Conservation (phyloP, 495 filamentous ascomycete genomes). For the Hypoxylon trugodes region DNA sequence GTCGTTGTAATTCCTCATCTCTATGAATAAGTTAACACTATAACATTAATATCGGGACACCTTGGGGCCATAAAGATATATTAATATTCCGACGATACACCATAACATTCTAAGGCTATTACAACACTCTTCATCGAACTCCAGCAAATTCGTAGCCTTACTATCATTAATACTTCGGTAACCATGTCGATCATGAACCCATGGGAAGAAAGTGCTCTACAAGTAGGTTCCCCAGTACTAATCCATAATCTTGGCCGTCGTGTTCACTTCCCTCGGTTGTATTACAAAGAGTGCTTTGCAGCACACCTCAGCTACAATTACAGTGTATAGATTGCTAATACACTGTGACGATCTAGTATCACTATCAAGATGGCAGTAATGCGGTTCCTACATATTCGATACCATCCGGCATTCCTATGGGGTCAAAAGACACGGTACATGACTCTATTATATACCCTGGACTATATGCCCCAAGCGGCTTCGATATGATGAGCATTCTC, state of each 20-base stretch:
- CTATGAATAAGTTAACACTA: not conserved
- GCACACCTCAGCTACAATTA: not conserved
- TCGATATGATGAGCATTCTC: slow-evolving; percentile 59
- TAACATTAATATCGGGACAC: too few species aligned
- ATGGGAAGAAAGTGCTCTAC: slow-evolving; percentile 41
- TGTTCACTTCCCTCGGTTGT: not conserved
- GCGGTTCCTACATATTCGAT: not conserved
- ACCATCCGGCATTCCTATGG: not conserved
- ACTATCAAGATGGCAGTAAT: slow-evolving; percentile 7
- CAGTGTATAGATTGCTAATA: slow-evolving; percentile 2
- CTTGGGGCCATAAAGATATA: too few species aligned
- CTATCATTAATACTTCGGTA: not conserved
- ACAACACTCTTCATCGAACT: not conserved
- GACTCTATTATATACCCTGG: slow-evolving; percentile 57
- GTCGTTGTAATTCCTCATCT: not conserved
- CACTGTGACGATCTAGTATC: slow-evolving; percentile 12
- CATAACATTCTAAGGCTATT: too few species aligned
- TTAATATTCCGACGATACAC: too few species aligned
- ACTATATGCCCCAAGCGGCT: slow-evolving; percentile 56
- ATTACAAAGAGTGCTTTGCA: not conserved
- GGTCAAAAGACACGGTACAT: slow-evolving; percentile 25
- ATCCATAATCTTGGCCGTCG: not conserved
- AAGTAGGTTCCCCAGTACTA: slow-evolving; percentile 25
- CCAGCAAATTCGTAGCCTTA: too few species aligned
- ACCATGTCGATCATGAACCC: slow-evolving; percentile 39